Evolutionary conservation across 768 basidiomycete species (phyloP), one percentile per base, ranked within the genome.

Genomic region (Termitomyces heimii): DNA sequence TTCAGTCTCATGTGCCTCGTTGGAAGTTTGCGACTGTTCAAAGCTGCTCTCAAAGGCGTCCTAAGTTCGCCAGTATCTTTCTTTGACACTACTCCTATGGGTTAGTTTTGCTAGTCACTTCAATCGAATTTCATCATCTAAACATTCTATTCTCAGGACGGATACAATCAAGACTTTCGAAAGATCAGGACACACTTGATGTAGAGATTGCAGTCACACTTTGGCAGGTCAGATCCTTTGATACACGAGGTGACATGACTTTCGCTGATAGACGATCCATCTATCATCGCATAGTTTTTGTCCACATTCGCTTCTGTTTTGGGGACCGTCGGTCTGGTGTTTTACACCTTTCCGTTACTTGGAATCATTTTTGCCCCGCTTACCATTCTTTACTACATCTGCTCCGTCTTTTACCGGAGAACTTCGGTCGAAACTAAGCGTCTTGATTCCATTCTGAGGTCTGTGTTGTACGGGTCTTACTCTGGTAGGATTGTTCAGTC

Each of bases 31-130:
- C 71, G 68, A 9, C 66, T 89, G 39, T 88, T 86, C 71, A 80
- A 74, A 61, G 67, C 72, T 5, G 86, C 86, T 0, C 70, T 89
- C 10, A 65, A 60, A 5, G 74, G 76, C 14, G 84, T 92, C 4
- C 64, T 92, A 53, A 70, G 77, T 4, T 86, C 86, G 9, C 83
- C 86, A 0, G 67, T 77, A 0, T 79, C 83, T 4, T 89, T 88
- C 72, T 89, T 88, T 64, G 88, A 91, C 64, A 85, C 86, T 0
- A 89, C 87, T 0, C 85, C 85, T 1, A 77, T 85, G 65, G 84
- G 84, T 83, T 62, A 34, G 70, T 59, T 14, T 55, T 13, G 16
- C 5, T 8, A 14, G 3, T 24, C 16, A 26, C 20, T 28, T 20
- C 0, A 22, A 3, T 44, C 3, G 52, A 49, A 22, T 47, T 39